These are phyloP conservation scores for Coniosporium apollinis DNA, from an alignment of 495 filamentous ascomycete species.

Conservation along the genomic window DNA sequence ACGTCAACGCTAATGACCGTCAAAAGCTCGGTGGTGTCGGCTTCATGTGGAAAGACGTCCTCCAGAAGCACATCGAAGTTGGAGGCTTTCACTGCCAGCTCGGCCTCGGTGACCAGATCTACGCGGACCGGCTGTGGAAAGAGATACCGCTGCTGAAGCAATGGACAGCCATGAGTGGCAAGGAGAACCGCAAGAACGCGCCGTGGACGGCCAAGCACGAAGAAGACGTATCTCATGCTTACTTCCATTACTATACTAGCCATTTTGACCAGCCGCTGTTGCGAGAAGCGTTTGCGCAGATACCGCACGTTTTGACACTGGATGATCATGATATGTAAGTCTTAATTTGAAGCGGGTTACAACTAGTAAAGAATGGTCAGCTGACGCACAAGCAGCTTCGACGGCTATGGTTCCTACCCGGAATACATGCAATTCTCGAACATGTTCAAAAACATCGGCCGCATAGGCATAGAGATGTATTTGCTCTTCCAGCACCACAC, in stretches of 20 bases:
- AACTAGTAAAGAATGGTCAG: background rate
- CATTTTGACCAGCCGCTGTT: conserved; percentile 93
- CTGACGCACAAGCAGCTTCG: conserved; percentile 44
- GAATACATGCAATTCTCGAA: conserved; percentile 96
- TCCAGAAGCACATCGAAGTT: conserved; percentile 92
- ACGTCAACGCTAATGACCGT: conserved; percentile 70
- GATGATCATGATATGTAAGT: conserved; percentile 98
- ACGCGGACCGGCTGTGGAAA: conserved; percentile 91
- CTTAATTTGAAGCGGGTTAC: too few relatives aligned
- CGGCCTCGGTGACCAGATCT: conserved; percentile 86
- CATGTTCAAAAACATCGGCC: conserved; percentile 95
- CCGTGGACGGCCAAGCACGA: conserved; percentile 86
- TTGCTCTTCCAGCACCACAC: conserved; percentile 98
- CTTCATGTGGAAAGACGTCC: conserved; percentile 97
- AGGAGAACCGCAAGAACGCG: conserved; percentile 79
- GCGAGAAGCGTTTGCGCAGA: conserved; percentile 90
- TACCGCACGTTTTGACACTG: conserved; percentile 80
- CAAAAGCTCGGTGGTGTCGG: conserved; percentile 70
- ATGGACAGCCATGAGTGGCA: conserved; percentile 79
- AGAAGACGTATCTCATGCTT: conserved; percentile 86
- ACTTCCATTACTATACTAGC: conserved; percentile 96
- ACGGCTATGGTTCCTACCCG: conserved; percentile 94
- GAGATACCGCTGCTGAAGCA: conserved; percentile 84
- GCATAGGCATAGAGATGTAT: conserved; percentile 96
- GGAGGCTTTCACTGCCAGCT: conserved; percentile 90